Conservation (phyloP, 805 yeast genomes). For the Hanseniaspora meyeri region DNA sequence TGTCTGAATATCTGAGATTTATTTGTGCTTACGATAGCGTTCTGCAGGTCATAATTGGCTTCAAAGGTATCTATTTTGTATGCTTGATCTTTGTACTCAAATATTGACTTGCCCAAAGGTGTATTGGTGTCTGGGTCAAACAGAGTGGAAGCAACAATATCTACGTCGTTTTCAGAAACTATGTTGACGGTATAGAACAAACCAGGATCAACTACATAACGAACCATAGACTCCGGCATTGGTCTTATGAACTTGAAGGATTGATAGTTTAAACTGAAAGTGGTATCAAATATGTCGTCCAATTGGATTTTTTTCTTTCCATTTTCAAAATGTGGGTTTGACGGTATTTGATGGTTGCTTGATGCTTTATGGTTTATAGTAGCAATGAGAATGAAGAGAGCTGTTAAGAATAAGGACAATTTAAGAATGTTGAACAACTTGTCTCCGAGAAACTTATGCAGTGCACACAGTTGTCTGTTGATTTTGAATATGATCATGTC, state of each 20-base stretch:
- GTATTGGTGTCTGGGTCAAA: constrained; percentile 20
- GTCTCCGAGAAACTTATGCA: neutral
- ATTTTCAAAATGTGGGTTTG: neutral
- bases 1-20: constrained; percentile 49
- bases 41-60: constrained; percentile 35
- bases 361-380: neutral
- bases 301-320: constrained; percentile 16
- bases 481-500: constrained; percentile 1
- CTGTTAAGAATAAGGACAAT: neutral
- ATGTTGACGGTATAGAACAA: constrained; percentile 24
- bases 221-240: constrained; percentile 16
- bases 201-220: constrained; percentile 35
- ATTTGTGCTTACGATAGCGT: constrained; percentile 47
- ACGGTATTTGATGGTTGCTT: too few species aligned
- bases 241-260: constrained; percentile 23
- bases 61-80: constrained; percentile 32
- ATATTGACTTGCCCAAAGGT: constrained; percentile 24
- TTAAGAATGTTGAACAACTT: neutral
- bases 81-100: constrained; percentile 33
- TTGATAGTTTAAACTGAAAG: constrained; percentile 19
- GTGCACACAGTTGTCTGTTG: neutral
- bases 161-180: constrained; percentile 15
- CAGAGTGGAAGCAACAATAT: constrained; percentile 24
- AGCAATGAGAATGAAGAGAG: neutral
- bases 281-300: constrained; percentile 21